Base-by-base conservation (phyloP, 2,329 filamentous ascomycete genomes). In the Fusarium liriodendri region DNA sequence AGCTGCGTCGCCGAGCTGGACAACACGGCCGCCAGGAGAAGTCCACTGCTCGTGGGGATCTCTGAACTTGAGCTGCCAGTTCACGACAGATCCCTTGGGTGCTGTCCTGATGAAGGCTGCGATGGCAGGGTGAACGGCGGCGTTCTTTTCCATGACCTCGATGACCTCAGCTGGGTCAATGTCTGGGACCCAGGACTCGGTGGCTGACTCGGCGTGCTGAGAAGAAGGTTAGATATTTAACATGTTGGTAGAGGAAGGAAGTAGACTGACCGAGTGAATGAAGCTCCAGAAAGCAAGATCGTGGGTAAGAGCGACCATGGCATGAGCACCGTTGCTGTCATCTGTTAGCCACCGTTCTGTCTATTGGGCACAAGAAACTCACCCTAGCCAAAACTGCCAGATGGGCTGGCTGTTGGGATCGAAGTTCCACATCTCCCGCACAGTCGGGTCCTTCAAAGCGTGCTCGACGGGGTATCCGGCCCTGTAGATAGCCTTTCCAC, bases 371-470 rank as follows among this genome's bases (percentile, higher is more conserved):
- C 5, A 9, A 1, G 0, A 0, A 6, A 62, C 71, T 42, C 1
- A 73, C 71, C 71, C 71, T 29, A 73, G 70, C 71, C 71, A 73
- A 2, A 73, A 73, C 0, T 73, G 71, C 71, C 71, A 73, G 2
- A 73, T 59, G 0, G 71, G 71, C 22, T 74, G 71, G 2, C 60
- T 59, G 0, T 27, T 32, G 5, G 71, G 71, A 6, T 73, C 45
- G 14, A 73, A 73, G 4, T 73, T 62, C 71, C 71, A 73, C 71
- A 74, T 73, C 62, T 73, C 70, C 4, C 42, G 7, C 1, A 73
- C 71, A 7, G 38, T 47, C 6, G 71, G 67, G 3, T 73, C 71
- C n/a, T 47, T 67, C 2, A 73, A n/a, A 0, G 71, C 71, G 20
- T 73, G 22, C 6, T 73, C 71, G 9, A 73, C 47, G 0, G 71